Evolutionary conservation across 495 filamentous ascomycete genomes (phyloP).

Genomic region (Wilcoxina mikolae): DNA sequence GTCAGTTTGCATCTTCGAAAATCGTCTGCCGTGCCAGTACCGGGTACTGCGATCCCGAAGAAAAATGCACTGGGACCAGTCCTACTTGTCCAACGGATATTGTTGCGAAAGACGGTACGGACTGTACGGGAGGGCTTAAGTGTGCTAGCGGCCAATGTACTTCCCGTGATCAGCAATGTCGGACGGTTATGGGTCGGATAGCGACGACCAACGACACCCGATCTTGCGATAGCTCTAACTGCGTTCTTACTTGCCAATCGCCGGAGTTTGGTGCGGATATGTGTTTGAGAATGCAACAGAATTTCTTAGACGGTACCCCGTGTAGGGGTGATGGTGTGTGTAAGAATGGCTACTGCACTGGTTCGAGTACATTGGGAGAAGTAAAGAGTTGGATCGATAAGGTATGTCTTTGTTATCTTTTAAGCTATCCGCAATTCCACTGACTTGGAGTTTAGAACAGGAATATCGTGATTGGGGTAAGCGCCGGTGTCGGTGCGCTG

Average conservation of each 20-base stretch:
- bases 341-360: constrained; percentile 55
- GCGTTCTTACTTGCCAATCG: constrained; percentile 60
- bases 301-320: constrained; percentile 84
- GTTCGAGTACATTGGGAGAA: constrained; percentile 44
- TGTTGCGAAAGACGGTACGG: constrained; percentile 56
- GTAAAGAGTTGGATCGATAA: constrained; percentile 49
- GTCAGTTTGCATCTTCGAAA: constrained; percentile 51
- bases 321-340: constrained; percentile 75
- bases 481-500: constrained; percentile 49
- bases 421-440: background rate
- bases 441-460: constrained; percentile 39
- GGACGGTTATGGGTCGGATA: constrained; percentile 66
- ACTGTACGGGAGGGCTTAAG: constrained; percentile 39
- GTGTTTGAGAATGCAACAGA: constrained; percentile 68
- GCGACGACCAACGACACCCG: constrained; percentile 62
- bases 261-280: constrained; percentile 47
- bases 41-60: constrained; percentile 67
- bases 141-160: constrained; percentile 95
- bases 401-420: constrained; percentile 9
- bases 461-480: constrained; percentile 61
- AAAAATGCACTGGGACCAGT: constrained; percentile 60
- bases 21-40: constrained; percentile 67
- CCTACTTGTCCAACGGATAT: constrained; percentile 60
- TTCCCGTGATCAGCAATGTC: constrained; percentile 79
- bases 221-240: constrained; percentile 61